These are phyloP conservation scores for Blumeriella jaapii DNA, from an alignment of 2,329 filamentous ascomycete species.

Conservation along the genomic window DNA sequence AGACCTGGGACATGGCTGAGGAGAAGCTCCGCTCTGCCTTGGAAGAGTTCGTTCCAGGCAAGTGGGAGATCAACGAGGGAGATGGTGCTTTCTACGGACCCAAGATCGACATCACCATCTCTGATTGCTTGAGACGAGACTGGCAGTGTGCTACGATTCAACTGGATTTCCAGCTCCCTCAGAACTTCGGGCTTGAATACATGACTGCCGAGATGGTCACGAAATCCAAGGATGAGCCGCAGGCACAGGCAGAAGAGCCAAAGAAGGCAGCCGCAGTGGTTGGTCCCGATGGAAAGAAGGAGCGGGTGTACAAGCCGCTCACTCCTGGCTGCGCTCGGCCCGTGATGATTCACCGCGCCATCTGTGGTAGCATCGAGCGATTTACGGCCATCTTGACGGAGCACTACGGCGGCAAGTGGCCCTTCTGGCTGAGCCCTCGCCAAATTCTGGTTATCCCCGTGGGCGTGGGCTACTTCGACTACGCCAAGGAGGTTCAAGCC, in stretches of 20 bases:
- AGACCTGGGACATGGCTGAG: conserved; percentile 86
- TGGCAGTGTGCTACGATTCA: conserved; percentile 92
- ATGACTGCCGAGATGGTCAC: conserved; percentile 56
- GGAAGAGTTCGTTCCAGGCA: conserved; percentile 57
- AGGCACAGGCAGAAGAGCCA: conserved; percentile 29
- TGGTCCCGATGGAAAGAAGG: conserved; percentile 31
- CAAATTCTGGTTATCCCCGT: conserved; percentile 72
- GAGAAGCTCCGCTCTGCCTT: conserved; percentile 67
- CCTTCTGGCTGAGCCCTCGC: conserved; percentile 77
- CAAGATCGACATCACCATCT: conserved; percentile 95
- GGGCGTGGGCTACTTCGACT: conserved; percentile 58
- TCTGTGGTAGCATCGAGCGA: conserved; percentile 59
- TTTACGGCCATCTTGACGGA: conserved; percentile 69
- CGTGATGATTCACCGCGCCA: conserved; percentile 79
- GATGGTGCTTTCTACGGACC: conserved; percentile 98
- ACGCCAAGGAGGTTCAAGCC: conserved; percentile 62
- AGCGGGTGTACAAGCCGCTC: conserved; percentile 37
- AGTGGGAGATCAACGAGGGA: conserved; percentile 86
- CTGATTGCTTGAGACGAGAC: conserved; percentile 73
- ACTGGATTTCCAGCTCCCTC: conserved; percentile 75
- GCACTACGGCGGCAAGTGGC: conserved; percentile 81
- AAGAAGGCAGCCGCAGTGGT: conserved; percentile 32
- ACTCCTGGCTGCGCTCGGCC: conserved; percentile 64
- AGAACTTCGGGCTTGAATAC: conserved; percentile 82
- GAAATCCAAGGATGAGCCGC: conserved; percentile 29